Percentiles rank a stretch among this genome's conserved stretches.
Evolutionary conservation across 208 protist species (phyloP).

Genomic region (Trypanosoma melophagium): DNA sequence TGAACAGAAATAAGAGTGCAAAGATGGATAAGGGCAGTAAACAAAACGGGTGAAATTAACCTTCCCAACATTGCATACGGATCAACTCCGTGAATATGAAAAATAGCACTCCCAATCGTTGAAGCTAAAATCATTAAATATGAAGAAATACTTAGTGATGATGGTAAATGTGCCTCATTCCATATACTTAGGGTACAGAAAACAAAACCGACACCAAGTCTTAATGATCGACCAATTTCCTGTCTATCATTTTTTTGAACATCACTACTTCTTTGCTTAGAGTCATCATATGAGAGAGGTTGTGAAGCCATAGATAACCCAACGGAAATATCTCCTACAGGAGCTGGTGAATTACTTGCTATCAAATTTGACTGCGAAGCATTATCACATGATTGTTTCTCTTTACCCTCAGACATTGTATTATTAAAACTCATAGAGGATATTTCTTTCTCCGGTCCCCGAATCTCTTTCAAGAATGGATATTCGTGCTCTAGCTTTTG

Average conservation of each 20-base stretch:
- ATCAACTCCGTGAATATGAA: constrained; percentile 45
- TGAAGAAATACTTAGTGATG: constrained; percentile 37
- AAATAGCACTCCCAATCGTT: constrained; percentile 27
- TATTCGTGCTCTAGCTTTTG: constrained; percentile 44
- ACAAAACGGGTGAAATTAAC: constrained; percentile 35
- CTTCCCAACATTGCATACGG: constrained; percentile 35
- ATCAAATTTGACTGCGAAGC: too few relatives aligned
- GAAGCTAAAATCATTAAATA: constrained; percentile 32
- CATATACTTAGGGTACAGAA: constrained; percentile 45
- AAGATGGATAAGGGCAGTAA: constrained; percentile 50
- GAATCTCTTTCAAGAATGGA: constrained; percentile 25
- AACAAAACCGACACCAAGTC: constrained; percentile 8
- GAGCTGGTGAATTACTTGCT: too few relatives aligned
- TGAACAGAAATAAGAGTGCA: constrained; percentile 37
- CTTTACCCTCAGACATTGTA: too few relatives aligned
- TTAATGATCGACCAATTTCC: neutral
- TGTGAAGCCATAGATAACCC: too few relatives aligned
- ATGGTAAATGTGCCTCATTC: constrained; percentile 43
- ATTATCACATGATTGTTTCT: too few relatives aligned
- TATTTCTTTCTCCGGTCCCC: neutral
- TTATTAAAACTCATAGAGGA: too few relatives aligned
- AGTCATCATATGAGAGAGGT: too few relatives aligned
- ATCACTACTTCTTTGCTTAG: neutral
- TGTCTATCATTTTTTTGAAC: neutral
- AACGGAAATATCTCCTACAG: too few relatives aligned